phyloP scores from a whole-genome alignment of 805 yeast genomes.

The Metschnikowia kofuensis region DNA sequence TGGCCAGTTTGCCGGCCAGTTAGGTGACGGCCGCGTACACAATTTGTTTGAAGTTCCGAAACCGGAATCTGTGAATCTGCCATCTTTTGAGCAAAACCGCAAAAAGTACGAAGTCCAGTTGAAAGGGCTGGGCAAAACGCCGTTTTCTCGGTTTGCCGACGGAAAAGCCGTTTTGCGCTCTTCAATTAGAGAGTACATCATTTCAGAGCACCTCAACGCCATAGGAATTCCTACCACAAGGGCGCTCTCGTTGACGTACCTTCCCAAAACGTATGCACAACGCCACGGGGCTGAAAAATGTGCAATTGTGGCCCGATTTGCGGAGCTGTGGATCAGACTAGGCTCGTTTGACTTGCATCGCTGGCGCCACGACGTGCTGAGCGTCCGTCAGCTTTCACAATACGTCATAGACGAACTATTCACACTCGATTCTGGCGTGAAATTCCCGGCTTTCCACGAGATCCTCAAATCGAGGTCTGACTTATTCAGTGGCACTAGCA shows the following conservation, averaged over 20 bases:
- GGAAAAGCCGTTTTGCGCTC: constrained; percentile 92
- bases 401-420: constrained; percentile 69
- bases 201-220: constrained; percentile 75
- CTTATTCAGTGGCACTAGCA: constrained; percentile 18
- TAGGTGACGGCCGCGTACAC: constrained; percentile 92
- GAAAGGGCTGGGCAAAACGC: constrained; percentile 91
- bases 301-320: constrained; percentile 80
- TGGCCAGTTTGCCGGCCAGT: constrained; percentile 94
- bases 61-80: constrained; percentile 8
- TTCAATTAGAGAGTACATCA: constrained; percentile 81
- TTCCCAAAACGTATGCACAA: constrained; percentile 77
- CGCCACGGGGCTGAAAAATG: constrained; percentile 73
- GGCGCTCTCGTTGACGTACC: constrained; percentile 66
- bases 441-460: constrained; percentile 29
- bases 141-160: constrained; percentile 92
- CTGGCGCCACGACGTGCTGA: constrained; percentile 65
- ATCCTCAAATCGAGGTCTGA: constrained; percentile 20
- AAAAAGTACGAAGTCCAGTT: constrained; percentile 65
- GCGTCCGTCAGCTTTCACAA: constrained; percentile 62
- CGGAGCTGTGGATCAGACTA: constrained; percentile 81
- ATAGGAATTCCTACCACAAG: constrained; percentile 86
- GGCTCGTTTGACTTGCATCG: constrained; percentile 87
- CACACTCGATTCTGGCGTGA: constrained; percentile 26
- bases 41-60: constrained; percentile 72
- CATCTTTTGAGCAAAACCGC: constrained; percentile 24